Conservation (phyloP, 176 grass and related monocot species). For the Oryza australiensis region DNA sequence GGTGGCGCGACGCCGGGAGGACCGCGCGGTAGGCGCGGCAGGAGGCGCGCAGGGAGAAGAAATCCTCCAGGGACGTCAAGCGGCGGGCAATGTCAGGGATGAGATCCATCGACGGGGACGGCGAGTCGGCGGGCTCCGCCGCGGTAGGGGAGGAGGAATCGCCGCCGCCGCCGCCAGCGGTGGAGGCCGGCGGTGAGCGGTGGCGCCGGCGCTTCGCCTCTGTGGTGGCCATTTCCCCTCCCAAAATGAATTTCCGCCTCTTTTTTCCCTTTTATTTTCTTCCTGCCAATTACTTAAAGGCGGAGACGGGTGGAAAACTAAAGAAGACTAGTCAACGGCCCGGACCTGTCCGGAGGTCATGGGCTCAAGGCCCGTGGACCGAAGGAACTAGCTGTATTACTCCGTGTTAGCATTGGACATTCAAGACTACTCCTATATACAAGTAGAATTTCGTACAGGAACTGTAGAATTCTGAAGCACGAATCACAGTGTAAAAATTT, state of each 20-base stretch:
- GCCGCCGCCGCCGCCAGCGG: neutral
- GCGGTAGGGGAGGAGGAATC: neutral
- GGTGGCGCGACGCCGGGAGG: slow-evolving; percentile 25
- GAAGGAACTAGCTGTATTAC: too few species aligned
- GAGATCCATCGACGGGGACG: slow-evolving; percentile 49
- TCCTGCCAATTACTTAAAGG: neutral
- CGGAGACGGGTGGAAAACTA: neutral
- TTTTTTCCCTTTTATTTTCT: neutral
- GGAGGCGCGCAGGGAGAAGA: slow-evolving; percentile 55
- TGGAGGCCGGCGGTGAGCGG: neutral
- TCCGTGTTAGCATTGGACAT: neutral
- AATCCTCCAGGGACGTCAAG: slow-evolving; percentile 63
- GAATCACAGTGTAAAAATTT: neutral
- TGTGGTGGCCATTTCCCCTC: slow-evolving; percentile 30
- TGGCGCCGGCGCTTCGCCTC: slow-evolving; percentile 42
- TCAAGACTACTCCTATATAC: too few species aligned
- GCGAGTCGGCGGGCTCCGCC: neutral
- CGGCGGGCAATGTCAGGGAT: slow-evolving; percentile 48
- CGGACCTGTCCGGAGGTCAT: neutral
- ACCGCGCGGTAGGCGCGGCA: slow-evolving; percentile 52
- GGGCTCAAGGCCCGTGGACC: neutral
- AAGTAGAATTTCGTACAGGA: too few species aligned
- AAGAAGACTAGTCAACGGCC: neutral
- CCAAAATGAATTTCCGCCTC: neutral
- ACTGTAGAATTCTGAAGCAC: neutral